These are phyloP conservation scores for Microbotryum saponariae DNA, from an alignment of 1,284 basidiomycete species.

Conservation along the genomic window DNA sequence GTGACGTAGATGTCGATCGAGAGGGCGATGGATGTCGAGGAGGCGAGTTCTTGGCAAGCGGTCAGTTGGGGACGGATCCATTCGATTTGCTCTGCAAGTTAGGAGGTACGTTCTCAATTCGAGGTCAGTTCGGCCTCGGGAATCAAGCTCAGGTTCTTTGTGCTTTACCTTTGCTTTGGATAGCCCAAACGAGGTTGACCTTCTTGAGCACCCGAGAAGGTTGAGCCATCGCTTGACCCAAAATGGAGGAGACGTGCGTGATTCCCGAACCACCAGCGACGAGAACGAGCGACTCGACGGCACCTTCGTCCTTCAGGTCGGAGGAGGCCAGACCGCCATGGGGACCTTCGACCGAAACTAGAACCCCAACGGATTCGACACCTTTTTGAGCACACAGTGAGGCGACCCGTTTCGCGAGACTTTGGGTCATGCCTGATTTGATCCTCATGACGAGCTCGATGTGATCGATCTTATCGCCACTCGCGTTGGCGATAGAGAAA, in stretches of 20 bases:
- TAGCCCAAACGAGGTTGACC: slow-evolving; percentile 25
- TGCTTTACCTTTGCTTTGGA: slow-evolving; percentile 12
- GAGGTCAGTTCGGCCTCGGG: neutral
- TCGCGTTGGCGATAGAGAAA: slow-evolving; percentile 23
- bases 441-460: slow-evolving; percentile 26
- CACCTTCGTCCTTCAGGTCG: neutral
- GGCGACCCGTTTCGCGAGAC: slow-evolving; percentile 13
- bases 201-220: neutral
- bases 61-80: slow-evolving; percentile 17
- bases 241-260: slow-evolving; percentile 11
- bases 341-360: slow-evolving; percentile 22
- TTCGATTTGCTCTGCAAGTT: slow-evolving; percentile 11
- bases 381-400: neutral
- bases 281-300: slow-evolving; percentile 17
- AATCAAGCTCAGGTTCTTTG: too few relatives aligned
- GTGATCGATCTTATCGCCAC: neutral
- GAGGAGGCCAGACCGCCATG: neutral
- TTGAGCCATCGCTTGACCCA: neutral
- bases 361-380: neutral
- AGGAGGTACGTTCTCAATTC: too few relatives aligned
- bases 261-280: slow-evolving; percentile 25
- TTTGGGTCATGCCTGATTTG: slow-evolving; percentile 18
- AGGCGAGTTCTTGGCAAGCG: neutral
- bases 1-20: slow-evolving; percentile 20
- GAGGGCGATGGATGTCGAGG: slow-evolving; percentile 6